phyloP scores from a whole-genome alignment of 2,329 filamentous ascomycete species.

The Aspergillus awamori region DNA sequence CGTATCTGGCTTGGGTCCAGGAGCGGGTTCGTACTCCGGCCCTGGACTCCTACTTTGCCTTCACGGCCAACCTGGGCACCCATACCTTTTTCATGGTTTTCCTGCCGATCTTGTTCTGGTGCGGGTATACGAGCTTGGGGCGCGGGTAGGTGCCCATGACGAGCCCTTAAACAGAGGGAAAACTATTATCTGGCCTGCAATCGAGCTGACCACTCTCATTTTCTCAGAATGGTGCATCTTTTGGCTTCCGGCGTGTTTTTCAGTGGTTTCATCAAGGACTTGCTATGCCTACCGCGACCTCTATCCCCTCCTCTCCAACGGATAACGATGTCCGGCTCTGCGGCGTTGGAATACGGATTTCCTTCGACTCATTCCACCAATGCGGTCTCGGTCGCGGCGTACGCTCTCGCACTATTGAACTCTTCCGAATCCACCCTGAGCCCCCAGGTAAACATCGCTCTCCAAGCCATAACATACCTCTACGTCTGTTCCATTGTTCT shows the following conservation, averaged over 20 bases:
- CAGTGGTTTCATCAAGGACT: conserved; percentile 91
- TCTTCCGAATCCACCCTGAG: conserved; percentile 65
- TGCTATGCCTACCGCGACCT: conserved; percentile 87
- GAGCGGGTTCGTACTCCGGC: conserved; percentile 75
- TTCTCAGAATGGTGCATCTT: conserved; percentile 63
- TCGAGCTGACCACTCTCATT: conserved; percentile 17
- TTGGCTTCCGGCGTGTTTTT: conserved; percentile 79
- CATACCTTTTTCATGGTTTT: conserved; percentile 99
- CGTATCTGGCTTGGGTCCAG: conserved; percentile 87
- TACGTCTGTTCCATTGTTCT: conserved; percentile 89
- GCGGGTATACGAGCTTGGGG: conserved; percentile 79
- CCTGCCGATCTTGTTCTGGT: conserved; percentile 95
- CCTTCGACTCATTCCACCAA: conserved; percentile 97
- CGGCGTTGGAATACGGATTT: conserved; percentile 94
- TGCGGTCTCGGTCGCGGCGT: conserved; percentile 89
- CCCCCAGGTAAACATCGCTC: conserved; percentile 59
- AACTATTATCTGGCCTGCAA: not conserved
- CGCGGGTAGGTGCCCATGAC: conserved; percentile 68
- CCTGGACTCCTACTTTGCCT: conserved; percentile 94
- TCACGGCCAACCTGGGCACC: conserved; percentile 92
- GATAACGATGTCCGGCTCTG: conserved; percentile 97
- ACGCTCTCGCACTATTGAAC: conserved; percentile 72
- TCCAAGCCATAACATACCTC: conserved; percentile 74
- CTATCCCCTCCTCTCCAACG: conserved; percentile 88
- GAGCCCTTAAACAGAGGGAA: not conserved